Evolutionary conservation across 495 filamentous ascomycete species (phyloP).

Genomic region (Friedmanniomyces simplex): DNA sequence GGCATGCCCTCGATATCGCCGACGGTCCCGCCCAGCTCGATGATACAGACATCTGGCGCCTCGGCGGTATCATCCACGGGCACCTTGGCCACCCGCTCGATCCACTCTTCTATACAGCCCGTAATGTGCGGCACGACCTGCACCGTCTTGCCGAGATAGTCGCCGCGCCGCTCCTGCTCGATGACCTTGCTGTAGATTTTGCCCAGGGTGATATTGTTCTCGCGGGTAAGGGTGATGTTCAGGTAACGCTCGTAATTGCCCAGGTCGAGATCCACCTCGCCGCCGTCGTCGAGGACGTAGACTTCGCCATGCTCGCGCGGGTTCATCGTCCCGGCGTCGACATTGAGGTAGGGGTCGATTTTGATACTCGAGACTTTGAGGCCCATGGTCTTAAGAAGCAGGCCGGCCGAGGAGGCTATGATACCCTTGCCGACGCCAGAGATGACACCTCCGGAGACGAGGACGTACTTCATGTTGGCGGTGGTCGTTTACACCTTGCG

Average conservation of each 20-base stretch:
- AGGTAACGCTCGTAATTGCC: constrained; percentile 92
- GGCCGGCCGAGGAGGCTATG: constrained; percentile 56
- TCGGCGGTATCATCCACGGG: constrained; percentile 77
- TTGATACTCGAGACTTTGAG: constrained; percentile 61
- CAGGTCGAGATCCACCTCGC: constrained; percentile 83
- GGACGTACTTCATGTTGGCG: constrained; percentile 67
- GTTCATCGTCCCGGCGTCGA: constrained; percentile 76
- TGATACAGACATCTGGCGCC: constrained; percentile 88
- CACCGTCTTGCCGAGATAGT: constrained; percentile 87
- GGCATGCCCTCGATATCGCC: constrained; percentile 87
- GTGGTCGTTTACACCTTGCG: not conserved
- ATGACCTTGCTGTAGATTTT: constrained; percentile 91
- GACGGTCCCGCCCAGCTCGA: constrained; percentile 67
- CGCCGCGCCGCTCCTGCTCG: constrained; percentile 61
- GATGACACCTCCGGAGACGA: constrained; percentile 73
- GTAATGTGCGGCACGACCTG: constrained; percentile 91
- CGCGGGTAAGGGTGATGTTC: constrained; percentile 57
- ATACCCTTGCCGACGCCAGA: constrained; percentile 51
- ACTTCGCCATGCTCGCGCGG: constrained; percentile 72
- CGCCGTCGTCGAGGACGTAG: constrained; percentile 65
- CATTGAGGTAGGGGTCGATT: constrained; percentile 77
- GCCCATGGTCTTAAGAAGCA: constrained; percentile 76
- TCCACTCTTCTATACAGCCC: constrained; percentile 85
- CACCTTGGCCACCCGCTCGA: constrained; percentile 72
- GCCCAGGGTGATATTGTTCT: constrained; percentile 91